Base-by-base conservation (phyloP, 306 rosid genomes). In the Biancaea sappan region DNA sequence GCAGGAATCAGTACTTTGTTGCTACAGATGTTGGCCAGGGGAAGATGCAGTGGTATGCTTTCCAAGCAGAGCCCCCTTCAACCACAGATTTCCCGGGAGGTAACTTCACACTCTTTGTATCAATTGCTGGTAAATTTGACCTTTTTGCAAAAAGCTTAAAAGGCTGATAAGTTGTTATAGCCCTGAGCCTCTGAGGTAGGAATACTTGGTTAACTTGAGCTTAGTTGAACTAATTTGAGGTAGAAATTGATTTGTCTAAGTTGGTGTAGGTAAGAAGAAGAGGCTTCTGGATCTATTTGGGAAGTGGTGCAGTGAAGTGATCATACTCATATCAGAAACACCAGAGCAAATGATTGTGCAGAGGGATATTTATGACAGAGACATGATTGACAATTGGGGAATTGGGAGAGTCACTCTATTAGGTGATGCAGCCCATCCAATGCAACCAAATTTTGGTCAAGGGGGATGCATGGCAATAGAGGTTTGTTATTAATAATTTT, bases 21-120 rank as follows among this genome's bases (percentile, higher is more conserved):
- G 87, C 82, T 37, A 37, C 72, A 63, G 85, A 84, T 77, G 85
- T 84, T 73, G 85, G 85, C 63, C 31, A 77, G 16, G 85, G 87
- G 41, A 77, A 84, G 54, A 84, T 84, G 85, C 85, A 84, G 9
- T 84, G 85, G 87, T 84, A 77, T 56, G 85, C 87, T 74, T 84
- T 84, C 77, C 87, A 80, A 32, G 72, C 72, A 19, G 83, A 77
- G 73, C 82, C 87, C 32, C 85, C 80, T 72, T 62, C 80, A 2
- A 40, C 40, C 41, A 22, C 71, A 2, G 5, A 24, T 68, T 56
- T 26, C 31, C 77, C 9, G 1, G 63, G 63, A 84, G 84, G 82
- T 79, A 59, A 65, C 15, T 57, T 70, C 22, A 46, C 10, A 28
- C 8, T 4, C 3, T 48, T 10, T 83, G 14, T 31, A 2, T 31